Evolutionary conservation across 129 eudicot species (phyloP).

Genomic region (sunflower (Helianthus annuus)): DNA sequence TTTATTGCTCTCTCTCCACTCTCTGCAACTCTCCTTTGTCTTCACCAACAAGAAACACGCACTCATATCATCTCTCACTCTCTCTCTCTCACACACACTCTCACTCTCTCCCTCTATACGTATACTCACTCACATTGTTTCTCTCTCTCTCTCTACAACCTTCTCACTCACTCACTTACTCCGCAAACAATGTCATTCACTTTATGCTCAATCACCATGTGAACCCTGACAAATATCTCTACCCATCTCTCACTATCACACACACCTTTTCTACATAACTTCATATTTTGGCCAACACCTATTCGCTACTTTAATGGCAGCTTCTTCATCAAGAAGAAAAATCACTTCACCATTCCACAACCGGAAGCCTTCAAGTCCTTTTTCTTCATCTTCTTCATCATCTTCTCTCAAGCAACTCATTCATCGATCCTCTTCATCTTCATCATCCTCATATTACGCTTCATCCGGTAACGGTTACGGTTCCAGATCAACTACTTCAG

Average conservation of each 20-base stretch:
- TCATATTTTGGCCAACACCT: slow-evolving; percentile 13
- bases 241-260: not conserved
- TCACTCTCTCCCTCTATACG: slow-evolving; percentile 27
- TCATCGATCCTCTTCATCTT: slow-evolving; percentile 67
- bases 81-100: not conserved
- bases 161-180: not conserved
- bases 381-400: slow-evolving; percentile 74
- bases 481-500: slow-evolving; percentile 59
- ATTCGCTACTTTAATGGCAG: slow-evolving; percentile 48
- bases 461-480: slow-evolving; percentile 49
- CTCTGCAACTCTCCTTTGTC: slow-evolving; percentile 46
- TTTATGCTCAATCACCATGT: slow-evolving; percentile 24
- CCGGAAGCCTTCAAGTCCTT: slow-evolving; percentile 68
- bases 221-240: slow-evolving; percentile 32
- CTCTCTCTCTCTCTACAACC: slow-evolving; percentile 27
- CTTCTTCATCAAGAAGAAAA: slow-evolving; percentile 70
- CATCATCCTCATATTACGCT: slow-evolving; percentile 40
- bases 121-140: slow-evolving; percentile 28
- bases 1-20: slow-evolving; percentile 30
- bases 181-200: slow-evolving; percentile 26
- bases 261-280: slow-evolving; percentile 8
- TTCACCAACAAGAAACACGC: slow-evolving; percentile 45
- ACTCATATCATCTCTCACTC: slow-evolving; percentile 17
- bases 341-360: slow-evolving; percentile 70
- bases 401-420: slow-evolving; percentile 58